Evolutionary conservation across 129 eudicot genomes (phyloP), one percentile per base, ranked within the genome.

Genomic region (Logfia minima): DNA sequence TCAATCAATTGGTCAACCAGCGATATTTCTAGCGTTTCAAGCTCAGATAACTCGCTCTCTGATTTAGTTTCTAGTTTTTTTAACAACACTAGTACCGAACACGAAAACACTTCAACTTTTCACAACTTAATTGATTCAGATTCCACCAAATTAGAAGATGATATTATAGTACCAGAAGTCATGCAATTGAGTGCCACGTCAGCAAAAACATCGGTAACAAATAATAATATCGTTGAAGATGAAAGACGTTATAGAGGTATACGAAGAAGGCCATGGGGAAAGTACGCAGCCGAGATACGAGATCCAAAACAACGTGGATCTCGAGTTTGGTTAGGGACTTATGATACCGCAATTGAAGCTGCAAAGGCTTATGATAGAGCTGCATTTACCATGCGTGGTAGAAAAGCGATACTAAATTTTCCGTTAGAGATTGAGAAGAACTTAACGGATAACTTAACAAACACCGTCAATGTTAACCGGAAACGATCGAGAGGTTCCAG

Each of bases 241-340:
- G 69, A 74, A 60, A 51, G 72, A 69, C 87, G 81, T 14, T 91
- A 88, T 81, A 83, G 93, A 81, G 97, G 97, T 3, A 88, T 91
- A 61, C 70, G 97, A 71, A 80, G 75, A 68, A 52, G 96, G 87
- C 93, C 96, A 39, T 90, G 91, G 96, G 96, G 96, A 10, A 90
- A 90, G 71, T 91, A 68, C 70, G 93, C 97, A 9, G 93, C 97
- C 39, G 97, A 91, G 88, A 91, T 91, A 29, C 87, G 93, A 4
- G 91, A 91, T 70, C 91, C 97, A 1, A 81, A 73, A 24, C 88
- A 86, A 4, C 84, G 87, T 4, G 97, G 97, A 4, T 75, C 85
- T 22, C 73, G 97, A 56, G 89, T 88, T 24, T 91, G 97, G 97
- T 74, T 91, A 5, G 97, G 97, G 26, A 91, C 97, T 0, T 91